Conservation (phyloP, 805 yeast species). For the Teunomyces barrocoloradensis region DNA sequence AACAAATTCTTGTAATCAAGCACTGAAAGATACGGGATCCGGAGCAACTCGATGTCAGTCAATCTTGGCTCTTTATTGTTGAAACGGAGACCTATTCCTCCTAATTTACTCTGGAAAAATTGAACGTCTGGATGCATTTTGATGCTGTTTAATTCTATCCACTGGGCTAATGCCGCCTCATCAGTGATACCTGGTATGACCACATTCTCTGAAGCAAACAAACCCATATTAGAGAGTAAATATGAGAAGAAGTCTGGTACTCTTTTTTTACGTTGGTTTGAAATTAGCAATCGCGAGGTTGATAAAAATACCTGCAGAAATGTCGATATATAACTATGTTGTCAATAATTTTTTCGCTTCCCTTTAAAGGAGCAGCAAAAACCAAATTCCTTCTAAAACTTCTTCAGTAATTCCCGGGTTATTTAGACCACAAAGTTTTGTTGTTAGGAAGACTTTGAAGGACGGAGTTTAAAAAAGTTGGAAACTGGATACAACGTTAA, state of each 20-base stretch:
- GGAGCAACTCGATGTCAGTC: conserved; percentile 9
- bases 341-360: no score
- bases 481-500: no score
- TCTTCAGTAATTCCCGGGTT: no score
- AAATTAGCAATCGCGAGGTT: background rate
- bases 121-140: conserved; percentile 13
- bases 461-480: no score
- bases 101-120: conserved; percentile 21
- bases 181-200: conserved; percentile 5
- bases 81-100: conserved; percentile 33
- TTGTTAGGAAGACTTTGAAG: no score
- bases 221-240: background rate
- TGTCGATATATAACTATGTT: background rate
- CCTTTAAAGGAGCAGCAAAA: no score
- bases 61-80: conserved; percentile 5
- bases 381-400: no score
- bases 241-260: background rate
- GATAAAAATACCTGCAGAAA: background rate
- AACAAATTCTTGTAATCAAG: conserved; percentile 22
- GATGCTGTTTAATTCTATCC: conserved; percentile 9
- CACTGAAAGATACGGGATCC: conserved; percentile 7
- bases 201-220: background rate
- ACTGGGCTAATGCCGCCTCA: background rate
- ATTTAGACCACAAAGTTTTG: no score
- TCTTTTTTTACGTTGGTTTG: background rate